Percentiles rank a stretch among this genome's conserved stretches.
Conservation (phyloP, 148 eudicot species). For the Diospyros lotus region DNA sequence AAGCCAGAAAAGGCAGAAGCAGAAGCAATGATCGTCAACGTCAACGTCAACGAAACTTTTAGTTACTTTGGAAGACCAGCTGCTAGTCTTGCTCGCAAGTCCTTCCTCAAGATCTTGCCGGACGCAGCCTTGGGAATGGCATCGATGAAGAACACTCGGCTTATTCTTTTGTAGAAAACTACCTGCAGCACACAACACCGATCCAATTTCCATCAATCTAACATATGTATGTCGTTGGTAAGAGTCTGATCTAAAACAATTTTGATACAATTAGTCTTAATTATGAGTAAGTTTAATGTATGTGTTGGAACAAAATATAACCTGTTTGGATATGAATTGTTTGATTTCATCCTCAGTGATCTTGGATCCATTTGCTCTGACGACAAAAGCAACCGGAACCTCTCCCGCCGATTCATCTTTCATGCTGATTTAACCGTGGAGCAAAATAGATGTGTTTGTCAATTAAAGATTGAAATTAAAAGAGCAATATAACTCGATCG, state of each 20-base stretch:
- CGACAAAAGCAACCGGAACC: constrained; percentile 82
- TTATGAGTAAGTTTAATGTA: too few species aligned
- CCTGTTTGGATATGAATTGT: constrained; percentile 64
- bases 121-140: constrained; percentile 86
- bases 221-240: too few species aligned
- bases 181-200: constrained; percentile 38
- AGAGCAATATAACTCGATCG: neutral
- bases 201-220: neutral
- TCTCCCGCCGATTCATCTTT: constrained; percentile 79
- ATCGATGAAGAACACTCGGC: constrained; percentile 60
- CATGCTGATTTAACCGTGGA: constrained; percentile 39
- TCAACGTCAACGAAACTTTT: neutral
- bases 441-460: too few species aligned
- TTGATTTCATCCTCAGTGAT: constrained; percentile 66
- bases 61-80: constrained; percentile 37
- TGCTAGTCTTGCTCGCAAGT: constrained; percentile 74
- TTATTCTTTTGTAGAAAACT: constrained; percentile 79
- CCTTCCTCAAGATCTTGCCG: constrained; percentile 92
- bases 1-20: too few species aligned
- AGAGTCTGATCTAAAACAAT: too few species aligned
- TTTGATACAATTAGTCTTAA: too few species aligned
- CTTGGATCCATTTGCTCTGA: constrained; percentile 40
- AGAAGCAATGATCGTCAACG: too few species aligned
- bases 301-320: neutral
- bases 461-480: too few species aligned